These are phyloP conservation scores for Beta vulgaris DNA, from an alignment of 148 eudicot species.

Conservation along the genomic window DNA sequence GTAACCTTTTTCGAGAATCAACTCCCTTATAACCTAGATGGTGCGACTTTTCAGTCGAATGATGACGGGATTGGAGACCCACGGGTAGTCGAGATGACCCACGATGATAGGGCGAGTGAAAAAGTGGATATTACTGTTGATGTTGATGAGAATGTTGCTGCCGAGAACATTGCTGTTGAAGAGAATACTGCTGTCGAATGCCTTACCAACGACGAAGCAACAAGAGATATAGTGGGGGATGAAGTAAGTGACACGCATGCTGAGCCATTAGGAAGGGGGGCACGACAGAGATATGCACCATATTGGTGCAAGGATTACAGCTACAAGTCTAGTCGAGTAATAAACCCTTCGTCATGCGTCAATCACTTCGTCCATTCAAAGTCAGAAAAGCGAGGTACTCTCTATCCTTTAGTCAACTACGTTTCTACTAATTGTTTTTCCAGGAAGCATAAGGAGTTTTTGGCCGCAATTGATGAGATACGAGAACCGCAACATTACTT, in stretches of 20 bases:
- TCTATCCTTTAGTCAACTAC: background rate
- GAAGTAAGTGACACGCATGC: background rate
- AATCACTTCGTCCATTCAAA: background rate
- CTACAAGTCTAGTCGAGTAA: background rate
- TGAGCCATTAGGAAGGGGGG: background rate
- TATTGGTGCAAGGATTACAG: background rate
- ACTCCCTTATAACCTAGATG: background rate
- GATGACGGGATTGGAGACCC: too few species aligned
- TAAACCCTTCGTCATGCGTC: background rate
- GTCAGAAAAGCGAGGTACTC: background rate
- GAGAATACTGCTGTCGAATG: too few species aligned
- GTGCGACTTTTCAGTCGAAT: background rate
- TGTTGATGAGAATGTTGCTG: too few species aligned
- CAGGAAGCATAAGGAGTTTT: background rate
- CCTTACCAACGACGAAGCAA: background rate
- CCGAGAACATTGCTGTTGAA: too few species aligned
- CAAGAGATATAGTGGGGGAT: background rate
- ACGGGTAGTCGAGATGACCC: too few species aligned
- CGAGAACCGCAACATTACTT: background rate
- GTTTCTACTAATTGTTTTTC: constrained; percentile 2
- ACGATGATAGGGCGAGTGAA: background rate
- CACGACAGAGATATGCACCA: background rate
- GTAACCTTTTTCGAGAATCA: background rate
- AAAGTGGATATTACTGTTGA: too few species aligned
- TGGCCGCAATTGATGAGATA: background rate